Percentiles rank a stretch among this genome's conserved stretches.
These are phyloP conservation scores for Populus davidiana DNA, from an alignment of 345 rosid species.

Conservation along the genomic window DNA sequence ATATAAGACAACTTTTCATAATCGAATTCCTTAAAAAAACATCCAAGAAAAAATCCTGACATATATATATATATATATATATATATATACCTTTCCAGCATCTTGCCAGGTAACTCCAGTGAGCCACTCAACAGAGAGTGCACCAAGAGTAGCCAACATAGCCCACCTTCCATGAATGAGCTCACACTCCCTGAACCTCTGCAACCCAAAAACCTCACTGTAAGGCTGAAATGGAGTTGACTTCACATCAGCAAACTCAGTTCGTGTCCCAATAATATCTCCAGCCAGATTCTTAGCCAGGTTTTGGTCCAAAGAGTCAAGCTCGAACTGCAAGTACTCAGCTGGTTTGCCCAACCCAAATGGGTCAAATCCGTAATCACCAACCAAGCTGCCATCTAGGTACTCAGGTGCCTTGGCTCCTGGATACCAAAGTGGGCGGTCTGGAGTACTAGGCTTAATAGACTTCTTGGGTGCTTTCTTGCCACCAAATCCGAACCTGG, in stretches of 20 bases:
- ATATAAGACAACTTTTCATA: neutral
- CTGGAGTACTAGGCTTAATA: slow-evolving; percentile 19
- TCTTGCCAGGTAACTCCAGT: slow-evolving; percentile 83
- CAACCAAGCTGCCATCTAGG: slow-evolving; percentile 66
- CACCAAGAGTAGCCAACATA: slow-evolving; percentile 78
- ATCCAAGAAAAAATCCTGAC: neutral
- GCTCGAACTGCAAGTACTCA: slow-evolving; percentile 67
- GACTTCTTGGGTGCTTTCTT: slow-evolving; percentile 47
- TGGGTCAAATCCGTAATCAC: slow-evolving; percentile 78
- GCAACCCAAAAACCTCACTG: slow-evolving; percentile 69
- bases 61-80: neutral
- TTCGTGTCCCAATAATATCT: slow-evolving; percentile 55
- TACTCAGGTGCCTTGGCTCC: slow-evolving; percentile 65
- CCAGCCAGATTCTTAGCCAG: slow-evolving; percentile 59
- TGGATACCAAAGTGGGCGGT: slow-evolving; percentile 67
- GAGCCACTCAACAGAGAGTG: slow-evolving; percentile 65
- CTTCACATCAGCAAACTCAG: slow-evolving; percentile 44
- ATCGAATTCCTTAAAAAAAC: neutral
- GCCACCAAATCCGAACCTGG: slow-evolving; percentile 57
- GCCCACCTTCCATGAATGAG: slow-evolving; percentile 82
- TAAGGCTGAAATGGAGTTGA: slow-evolving; percentile 73
- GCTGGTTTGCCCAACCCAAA: slow-evolving; percentile 70
- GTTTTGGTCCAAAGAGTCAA: slow-evolving; percentile 77
- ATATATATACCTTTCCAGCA: slow-evolving; percentile 56
- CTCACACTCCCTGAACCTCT: slow-evolving; percentile 77